Conservation (phyloP, 768 basidiomycete species). For the Tephrocybe sp. region DNA sequence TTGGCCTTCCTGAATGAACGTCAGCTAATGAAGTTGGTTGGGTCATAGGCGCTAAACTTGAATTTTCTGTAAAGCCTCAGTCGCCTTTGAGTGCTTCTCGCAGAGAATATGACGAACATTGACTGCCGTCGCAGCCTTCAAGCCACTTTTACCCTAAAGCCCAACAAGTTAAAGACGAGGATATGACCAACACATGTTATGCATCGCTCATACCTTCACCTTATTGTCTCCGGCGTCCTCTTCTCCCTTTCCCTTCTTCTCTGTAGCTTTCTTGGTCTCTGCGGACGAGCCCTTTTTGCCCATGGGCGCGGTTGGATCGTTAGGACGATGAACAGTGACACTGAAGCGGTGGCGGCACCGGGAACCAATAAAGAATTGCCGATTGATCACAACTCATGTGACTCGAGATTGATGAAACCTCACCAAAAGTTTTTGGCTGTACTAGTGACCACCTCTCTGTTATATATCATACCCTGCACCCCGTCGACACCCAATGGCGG, state of each 20-base stretch:
- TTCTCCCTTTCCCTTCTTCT: slow-evolving; percentile 47
- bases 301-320: slow-evolving; percentile 22
- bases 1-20: slow-evolving; percentile 57
- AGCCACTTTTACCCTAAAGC: slow-evolving; percentile 46
- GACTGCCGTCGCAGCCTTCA: slow-evolving; percentile 80
- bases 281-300: slow-evolving; percentile 33
- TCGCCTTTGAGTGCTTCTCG: slow-evolving; percentile 82
- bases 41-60: slow-evolving; percentile 47
- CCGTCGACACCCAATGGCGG: slow-evolving; percentile 55
- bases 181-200: background rate
- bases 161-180: background rate
- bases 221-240: slow-evolving; percentile 38
- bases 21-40: background rate
- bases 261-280: slow-evolving; percentile 35
- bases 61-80: slow-evolving; percentile 77
- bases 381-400: slow-evolving; percentile 22
- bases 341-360: background rate
- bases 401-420: slow-evolving; percentile 4
- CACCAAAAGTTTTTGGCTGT: slow-evolving; percentile 19
- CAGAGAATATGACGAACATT: slow-evolving; percentile 89
- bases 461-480: slow-evolving; percentile 18
- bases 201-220: slow-evolving; percentile 36
- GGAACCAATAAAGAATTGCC: slow-evolving; percentile 12
- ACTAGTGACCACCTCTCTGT: slow-evolving; percentile 1
- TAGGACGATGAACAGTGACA: background rate